A percentile compares a stretch with the other conserved stretches of the same genome.
These are phyloP conservation scores for Pythium pyrilobum DNA, from an alignment of 352 stramenopile genomes.

Conservation along the genomic window DNA sequence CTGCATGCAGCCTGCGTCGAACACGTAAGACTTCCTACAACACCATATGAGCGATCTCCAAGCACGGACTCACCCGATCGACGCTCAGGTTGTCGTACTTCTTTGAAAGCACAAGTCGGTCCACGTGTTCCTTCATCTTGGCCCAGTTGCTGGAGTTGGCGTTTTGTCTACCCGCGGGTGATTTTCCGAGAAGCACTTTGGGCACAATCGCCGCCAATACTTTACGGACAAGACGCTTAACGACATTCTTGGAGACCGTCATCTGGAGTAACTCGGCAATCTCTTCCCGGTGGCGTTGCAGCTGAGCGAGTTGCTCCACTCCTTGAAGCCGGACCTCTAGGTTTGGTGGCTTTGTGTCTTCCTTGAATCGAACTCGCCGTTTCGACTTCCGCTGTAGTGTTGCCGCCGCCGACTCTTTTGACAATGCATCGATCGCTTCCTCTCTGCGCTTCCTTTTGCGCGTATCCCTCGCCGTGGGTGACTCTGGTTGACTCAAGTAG, in stretches of 20 bases:
- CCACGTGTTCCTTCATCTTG: conserved; percentile 40
- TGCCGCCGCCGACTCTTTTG: conserved; percentile 20
- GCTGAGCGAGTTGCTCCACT: conserved; percentile 15
- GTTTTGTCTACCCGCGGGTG: not conserved
- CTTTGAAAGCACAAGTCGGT: conserved; percentile 38
- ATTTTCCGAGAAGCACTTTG: conserved; percentile 46
- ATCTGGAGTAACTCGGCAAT: conserved; percentile 41
- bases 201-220: conserved; percentile 46
- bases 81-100: conserved; percentile 58
- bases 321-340: not conserved
- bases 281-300: conserved; percentile 48
- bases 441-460: conserved; percentile 47
- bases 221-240: conserved; percentile 48
- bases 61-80: conserved; percentile 31
- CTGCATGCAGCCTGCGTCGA: no score
- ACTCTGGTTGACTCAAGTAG: conserved; percentile 47
- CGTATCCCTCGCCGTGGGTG: conserved; percentile 7
- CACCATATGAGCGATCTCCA: no score
- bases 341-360: not conserved
- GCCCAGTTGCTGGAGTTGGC: conserved; percentile 40
- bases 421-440: conserved; percentile 43
- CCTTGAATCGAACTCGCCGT: conserved; percentile 4
- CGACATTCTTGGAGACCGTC: conserved; percentile 34
- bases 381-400: not conserved
- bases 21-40: no score